Evolutionary conservation across 169 alveolate species (phyloP).

Genomic region (Cystoisospora suis): DNA sequence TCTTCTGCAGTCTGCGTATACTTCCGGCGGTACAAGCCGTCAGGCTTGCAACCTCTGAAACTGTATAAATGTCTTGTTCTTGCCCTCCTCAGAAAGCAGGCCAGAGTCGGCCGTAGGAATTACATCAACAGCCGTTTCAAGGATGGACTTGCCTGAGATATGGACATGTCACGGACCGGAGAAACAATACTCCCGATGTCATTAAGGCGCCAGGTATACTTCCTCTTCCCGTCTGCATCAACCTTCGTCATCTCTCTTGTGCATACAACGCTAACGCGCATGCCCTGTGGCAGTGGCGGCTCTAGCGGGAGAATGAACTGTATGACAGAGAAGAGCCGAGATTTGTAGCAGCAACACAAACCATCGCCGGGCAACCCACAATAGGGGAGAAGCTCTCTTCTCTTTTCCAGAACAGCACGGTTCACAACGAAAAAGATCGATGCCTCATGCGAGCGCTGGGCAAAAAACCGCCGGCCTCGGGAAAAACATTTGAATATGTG

Average conservation of each 20-base stretch:
- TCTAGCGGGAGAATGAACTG: constrained; percentile 32
- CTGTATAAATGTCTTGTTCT: no score
- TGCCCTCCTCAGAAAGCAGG: no score
- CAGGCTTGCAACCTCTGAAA: no score
- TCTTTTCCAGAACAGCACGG: no score
- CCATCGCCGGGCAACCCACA: not conserved
- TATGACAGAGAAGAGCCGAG: not conserved
- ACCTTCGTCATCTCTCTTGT: constrained; percentile 18
- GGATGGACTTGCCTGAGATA: not conserved
- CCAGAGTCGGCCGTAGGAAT: no score
- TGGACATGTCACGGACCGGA: not conserved
- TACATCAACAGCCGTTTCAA: no score
- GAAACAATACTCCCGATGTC: constrained; percentile 17
- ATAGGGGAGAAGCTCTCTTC: not conserved
- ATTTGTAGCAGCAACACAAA: not conserved
- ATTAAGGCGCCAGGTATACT: constrained; percentile 6
- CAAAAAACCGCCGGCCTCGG: no score
- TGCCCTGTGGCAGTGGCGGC: not conserved
- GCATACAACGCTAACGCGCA: constrained; percentile 19
- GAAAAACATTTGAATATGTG: no score
- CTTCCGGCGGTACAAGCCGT: no score
- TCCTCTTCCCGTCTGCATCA: constrained; percentile 4
- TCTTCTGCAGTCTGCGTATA: no score
- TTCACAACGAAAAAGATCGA: no score
- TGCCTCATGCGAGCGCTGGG: no score